These are phyloP conservation scores for Globisporangium paroecandrum DNA, from an alignment of 352 stramenopile genomes.

Conservation along the genomic window DNA sequence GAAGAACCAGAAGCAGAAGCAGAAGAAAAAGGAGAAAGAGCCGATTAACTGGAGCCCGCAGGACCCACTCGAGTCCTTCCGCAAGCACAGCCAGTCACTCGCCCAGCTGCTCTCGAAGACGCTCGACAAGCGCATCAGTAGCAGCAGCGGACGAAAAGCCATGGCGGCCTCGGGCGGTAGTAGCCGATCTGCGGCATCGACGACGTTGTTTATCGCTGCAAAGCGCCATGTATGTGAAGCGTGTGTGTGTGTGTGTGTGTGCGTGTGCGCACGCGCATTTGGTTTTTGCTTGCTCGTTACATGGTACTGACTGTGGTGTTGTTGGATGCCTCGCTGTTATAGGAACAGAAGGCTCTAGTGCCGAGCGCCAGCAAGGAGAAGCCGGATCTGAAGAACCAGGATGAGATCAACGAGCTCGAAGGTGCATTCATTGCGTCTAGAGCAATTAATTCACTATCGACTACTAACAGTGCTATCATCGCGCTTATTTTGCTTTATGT, in stretches of 20 bases:
- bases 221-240: constrained; percentile 4
- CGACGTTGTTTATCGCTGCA: neutral
- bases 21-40: neutral
- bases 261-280: no score
- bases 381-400: constrained; percentile 22
- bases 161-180: neutral
- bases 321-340: neutral
- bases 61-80: constrained; percentile 32
- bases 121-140: constrained; percentile 24
- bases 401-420: constrained; percentile 54
- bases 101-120: constrained; percentile 31
- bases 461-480: neutral
- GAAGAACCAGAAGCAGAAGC: constrained; percentile 31
- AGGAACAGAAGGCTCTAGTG: constrained; percentile 3
- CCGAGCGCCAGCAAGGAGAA: constrained; percentile 6
- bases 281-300: neutral
- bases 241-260: neutral
- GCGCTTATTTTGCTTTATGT: neutral
- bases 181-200: neutral
- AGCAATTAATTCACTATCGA: neutral
- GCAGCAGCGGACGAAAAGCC: constrained; percentile 8
- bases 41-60: constrained; percentile 23
- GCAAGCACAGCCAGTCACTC: constrained; percentile 28
- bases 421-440: constrained; percentile 13
- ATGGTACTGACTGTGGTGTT: neutral